phyloP scores from a whole-genome alignment of 306 rosid genomes.

The Malus orientalis region DNA sequence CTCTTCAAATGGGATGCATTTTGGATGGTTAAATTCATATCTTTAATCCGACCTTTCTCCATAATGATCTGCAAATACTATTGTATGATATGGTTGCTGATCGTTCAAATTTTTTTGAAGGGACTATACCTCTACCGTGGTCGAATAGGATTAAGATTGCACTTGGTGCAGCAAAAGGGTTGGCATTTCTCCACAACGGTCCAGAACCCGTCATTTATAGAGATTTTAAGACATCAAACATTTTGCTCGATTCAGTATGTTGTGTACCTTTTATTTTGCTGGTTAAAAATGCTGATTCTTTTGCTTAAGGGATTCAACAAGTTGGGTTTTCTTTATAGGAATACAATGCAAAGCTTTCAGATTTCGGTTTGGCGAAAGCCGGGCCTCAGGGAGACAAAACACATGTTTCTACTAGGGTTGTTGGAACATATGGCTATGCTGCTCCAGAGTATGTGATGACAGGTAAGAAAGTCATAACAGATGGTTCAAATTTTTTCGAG shows the following conservation, averaged over 20 bases:
- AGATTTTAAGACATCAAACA: slow-evolving; percentile 97
- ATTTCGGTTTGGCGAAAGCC: slow-evolving; percentile 97
- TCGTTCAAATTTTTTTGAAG: slow-evolving; percentile 44
- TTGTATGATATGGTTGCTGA: slow-evolving; percentile 23
- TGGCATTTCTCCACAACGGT: slow-evolving; percentile 92
- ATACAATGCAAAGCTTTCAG: slow-evolving; percentile 95
- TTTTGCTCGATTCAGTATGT: slow-evolving; percentile 80
- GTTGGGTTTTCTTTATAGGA: slow-evolving; percentile 36
- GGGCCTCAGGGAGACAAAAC: slow-evolving; percentile 98
- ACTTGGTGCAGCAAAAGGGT: slow-evolving; percentile 92
- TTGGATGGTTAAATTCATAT: background rate
- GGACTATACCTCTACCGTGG: slow-evolving; percentile 97
- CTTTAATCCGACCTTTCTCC: too few species aligned
- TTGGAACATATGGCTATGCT: slow-evolving; percentile 94
- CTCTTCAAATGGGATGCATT: background rate
- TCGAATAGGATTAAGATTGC: slow-evolving; percentile 86
- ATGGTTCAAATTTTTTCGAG: slow-evolving; percentile 11
- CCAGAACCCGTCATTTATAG: slow-evolving; percentile 91
- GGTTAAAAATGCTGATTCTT: background rate
- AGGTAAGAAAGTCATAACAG: slow-evolving; percentile 37
- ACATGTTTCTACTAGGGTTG: slow-evolving; percentile 94
- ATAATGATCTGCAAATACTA: background rate
- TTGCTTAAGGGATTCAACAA: slow-evolving; percentile 9
- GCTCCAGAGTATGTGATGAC: slow-evolving; percentile 99
- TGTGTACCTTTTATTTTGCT: slow-evolving; percentile 9